Percentiles rank a stretch among this genome's conserved stretches.
Conservation (phyloP, 768 basidiomycete genomes). For the Auricularia sp. region DNA sequence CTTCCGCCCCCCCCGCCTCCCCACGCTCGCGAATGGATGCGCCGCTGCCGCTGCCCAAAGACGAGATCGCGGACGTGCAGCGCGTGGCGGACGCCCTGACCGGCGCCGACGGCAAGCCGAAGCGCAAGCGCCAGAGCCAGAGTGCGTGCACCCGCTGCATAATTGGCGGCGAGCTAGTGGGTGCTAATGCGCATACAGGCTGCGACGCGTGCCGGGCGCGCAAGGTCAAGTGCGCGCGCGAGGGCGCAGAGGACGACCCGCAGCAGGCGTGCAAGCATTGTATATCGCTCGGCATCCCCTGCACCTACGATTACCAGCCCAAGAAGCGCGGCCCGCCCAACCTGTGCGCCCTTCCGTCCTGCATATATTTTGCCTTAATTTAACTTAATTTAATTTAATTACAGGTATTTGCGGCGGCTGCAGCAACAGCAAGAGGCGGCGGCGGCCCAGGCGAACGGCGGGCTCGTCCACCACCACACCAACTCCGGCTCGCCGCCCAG, state of each 20-base stretch:
- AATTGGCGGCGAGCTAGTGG: not conserved
- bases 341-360: slow-evolving; percentile 39
- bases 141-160: slow-evolving; percentile 2
- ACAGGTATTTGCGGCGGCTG: slow-evolving; percentile 59
- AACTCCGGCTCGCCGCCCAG: not conserved
- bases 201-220: slow-evolving; percentile 16
- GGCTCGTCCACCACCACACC: not conserved
- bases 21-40: not conserved
- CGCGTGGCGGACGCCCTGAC: not conserved
- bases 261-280: slow-evolving; percentile 84
- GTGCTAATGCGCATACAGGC: slow-evolving; percentile 5
- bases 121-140: slow-evolving; percentile 9
- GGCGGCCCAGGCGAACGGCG: slow-evolving; percentile 19
- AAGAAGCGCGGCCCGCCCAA: slow-evolving; percentile 92
- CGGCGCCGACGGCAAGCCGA: slow-evolving; percentile 6
- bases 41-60: not conserved
- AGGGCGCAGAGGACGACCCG: slow-evolving; percentile 31
- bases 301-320: slow-evolving; percentile 87
- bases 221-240: slow-evolving; percentile 18
- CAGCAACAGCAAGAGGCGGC: slow-evolving; percentile 56
- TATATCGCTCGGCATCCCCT: slow-evolving; percentile 66
- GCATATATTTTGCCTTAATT: not conserved
- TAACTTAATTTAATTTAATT: slow-evolving; percentile 16
- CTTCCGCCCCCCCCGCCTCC: not conserved
- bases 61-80: not conserved